Evolutionary conservation across 2,329 filamentous ascomycete genomes (phyloP).

Genomic region (Cladophialophora psammophila): DNA sequence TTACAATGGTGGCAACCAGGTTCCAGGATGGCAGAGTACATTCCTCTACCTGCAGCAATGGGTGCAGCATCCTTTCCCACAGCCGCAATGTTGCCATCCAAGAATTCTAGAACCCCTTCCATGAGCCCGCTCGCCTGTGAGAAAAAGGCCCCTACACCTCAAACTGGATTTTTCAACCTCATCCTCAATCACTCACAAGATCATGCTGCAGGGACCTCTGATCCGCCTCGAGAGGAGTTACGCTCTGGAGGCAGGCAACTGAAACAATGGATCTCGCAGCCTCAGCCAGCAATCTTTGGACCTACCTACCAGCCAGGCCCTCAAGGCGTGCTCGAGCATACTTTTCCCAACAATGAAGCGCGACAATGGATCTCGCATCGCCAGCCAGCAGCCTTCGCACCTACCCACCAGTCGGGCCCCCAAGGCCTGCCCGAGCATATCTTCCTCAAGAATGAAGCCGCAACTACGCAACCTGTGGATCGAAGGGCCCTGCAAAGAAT

Average conservation of each 20-base stretch:
- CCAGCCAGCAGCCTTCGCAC: neutral
- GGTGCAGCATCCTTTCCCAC: neutral
- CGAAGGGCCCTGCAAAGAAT: neutral
- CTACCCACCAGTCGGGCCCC: neutral
- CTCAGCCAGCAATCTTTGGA: neutral
- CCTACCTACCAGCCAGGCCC: neutral
- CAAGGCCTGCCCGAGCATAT: neutral
- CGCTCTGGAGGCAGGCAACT: neutral
- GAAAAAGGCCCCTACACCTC: neutral
- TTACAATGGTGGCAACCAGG: constrained; percentile 32
- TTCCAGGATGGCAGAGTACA: constrained; percentile 9
- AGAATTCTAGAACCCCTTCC: neutral
- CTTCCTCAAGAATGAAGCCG: neutral
- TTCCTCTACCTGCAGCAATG: neutral
- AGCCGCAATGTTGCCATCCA: neutral
- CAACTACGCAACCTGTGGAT: neutral
- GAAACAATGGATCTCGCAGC: neutral
- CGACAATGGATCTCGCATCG: neutral
- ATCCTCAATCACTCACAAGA: neutral
- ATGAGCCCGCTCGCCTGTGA: neutral
- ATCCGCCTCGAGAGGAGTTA: neutral
- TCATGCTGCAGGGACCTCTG: neutral
- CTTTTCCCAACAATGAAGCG: neutral
- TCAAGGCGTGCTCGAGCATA: neutral
- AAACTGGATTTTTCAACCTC: too few relatives aligned